phyloP scores from a whole-genome alignment of 768 basidiomycete species.

The Asterophora parasitica region DNA sequence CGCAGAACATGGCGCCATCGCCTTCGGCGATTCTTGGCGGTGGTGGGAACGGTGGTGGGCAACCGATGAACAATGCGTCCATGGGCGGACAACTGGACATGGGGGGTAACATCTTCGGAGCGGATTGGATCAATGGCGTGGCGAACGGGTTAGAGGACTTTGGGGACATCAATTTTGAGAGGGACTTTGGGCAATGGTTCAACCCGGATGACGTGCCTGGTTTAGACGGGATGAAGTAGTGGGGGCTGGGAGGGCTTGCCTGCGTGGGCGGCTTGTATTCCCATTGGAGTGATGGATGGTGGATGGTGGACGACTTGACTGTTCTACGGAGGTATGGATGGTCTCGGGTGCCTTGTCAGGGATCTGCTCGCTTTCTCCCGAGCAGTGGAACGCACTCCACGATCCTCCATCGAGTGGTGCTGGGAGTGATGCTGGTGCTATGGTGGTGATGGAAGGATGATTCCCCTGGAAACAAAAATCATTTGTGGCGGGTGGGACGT shows the following conservation, averaged over 20 bases:
- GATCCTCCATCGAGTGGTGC: neutral
- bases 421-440: neutral
- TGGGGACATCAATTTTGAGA: constrained; percentile 58
- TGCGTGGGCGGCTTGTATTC: too few relatives aligned
- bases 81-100: constrained; percentile 7
- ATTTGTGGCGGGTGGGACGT: neutral
- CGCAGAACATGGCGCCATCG: constrained; percentile 23
- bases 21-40: constrained; percentile 23
- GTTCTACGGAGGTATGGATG: neutral
- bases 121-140: constrained; percentile 44
- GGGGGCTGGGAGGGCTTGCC: neutral
- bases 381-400: constrained; percentile 1
- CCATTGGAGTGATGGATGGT: neutral
- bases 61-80: constrained; percentile 13
- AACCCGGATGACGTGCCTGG: constrained; percentile 45
- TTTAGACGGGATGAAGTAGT: constrained; percentile 17
- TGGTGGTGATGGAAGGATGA: neutral
- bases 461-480: neutral
- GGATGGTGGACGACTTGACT: neutral
- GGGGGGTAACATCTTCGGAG: constrained; percentile 19
- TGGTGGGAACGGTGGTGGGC: neutral
- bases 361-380: neutral
- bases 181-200: constrained; percentile 77
- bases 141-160: constrained; percentile 38
- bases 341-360: neutral